These are phyloP conservation scores for Iberis pinnata DNA, from an alignment of 345 rosid species.

Conservation along the genomic window DNA sequence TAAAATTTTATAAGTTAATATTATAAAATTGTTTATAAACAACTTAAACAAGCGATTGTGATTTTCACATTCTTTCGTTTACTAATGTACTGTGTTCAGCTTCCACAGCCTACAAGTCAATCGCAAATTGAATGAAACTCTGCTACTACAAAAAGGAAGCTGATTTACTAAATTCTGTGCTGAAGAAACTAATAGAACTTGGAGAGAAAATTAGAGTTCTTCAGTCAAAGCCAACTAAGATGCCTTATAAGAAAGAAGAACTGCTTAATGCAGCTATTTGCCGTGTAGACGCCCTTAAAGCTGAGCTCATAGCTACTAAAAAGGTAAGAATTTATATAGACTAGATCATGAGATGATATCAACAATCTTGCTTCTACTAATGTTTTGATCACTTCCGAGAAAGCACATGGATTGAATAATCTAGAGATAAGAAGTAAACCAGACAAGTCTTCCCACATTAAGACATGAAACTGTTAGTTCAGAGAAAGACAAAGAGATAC, in stretches of 20 bases:
- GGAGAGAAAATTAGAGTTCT: conserved; percentile 83
- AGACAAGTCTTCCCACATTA: too few relatives aligned
- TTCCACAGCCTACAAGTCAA: conserved; percentile 32
- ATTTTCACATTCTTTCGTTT: conserved; percentile 48
- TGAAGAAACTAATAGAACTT: conserved; percentile 73
- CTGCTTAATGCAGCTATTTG: conserved; percentile 93
- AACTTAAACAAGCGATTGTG: too few relatives aligned
- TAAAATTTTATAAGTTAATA: too few relatives aligned
- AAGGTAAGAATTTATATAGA: too few relatives aligned
- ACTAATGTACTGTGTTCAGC: conserved; percentile 35
- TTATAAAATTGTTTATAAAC: too few relatives aligned
- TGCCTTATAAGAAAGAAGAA: conserved; percentile 98
- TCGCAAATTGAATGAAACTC: conserved; percentile 30
- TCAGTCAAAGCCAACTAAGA: conserved; percentile 81
- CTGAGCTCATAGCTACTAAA: conserved; percentile 95
- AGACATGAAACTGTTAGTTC: too few relatives aligned
- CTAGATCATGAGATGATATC: too few relatives aligned
- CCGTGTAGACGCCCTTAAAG: conserved; percentile 96
- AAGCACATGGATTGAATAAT: too few relatives aligned
- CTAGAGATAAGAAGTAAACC: neutral
- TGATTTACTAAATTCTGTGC: conserved; percentile 57
- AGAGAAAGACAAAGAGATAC: conserved; percentile 5
- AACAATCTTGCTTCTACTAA: conserved; percentile 13
- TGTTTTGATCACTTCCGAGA: conserved; percentile 14
- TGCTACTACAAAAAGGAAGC: conserved; percentile 37